Evolutionary conservation across 306 rosid species (phyloP).

Genomic region (Dalbergia oliveri): DNA sequence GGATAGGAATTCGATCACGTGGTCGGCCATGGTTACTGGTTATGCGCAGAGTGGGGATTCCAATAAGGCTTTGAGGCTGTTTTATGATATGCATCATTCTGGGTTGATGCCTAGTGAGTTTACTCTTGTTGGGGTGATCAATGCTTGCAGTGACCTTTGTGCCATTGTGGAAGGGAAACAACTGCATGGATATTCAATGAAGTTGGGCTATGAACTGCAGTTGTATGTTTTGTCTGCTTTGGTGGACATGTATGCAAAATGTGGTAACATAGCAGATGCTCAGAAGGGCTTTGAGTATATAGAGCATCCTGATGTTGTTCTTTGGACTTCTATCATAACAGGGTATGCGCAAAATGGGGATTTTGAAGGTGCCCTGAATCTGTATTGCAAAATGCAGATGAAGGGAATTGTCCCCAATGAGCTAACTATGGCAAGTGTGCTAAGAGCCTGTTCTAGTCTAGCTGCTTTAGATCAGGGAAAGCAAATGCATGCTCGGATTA

Average conservation of each 20-base stretch:
- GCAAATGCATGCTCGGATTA: constrained; percentile 73
- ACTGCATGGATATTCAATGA: constrained; percentile 72
- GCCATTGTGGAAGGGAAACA: constrained; percentile 76
- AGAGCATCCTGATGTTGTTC: constrained; percentile 77
- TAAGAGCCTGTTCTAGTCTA: constrained; percentile 82
- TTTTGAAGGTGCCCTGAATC: constrained; percentile 72
- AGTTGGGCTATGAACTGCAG: constrained; percentile 78
- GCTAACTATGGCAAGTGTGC: constrained; percentile 78
- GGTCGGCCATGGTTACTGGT: constrained; percentile 91
- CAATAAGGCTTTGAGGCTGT: constrained; percentile 65
- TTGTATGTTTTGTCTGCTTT: constrained; percentile 76
- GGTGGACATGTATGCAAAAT: constrained; percentile 93
- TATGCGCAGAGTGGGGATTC: constrained; percentile 83
- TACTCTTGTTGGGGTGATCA: constrained; percentile 80
- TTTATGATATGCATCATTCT: constrained; percentile 67
- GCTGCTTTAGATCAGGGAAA: constrained; percentile 90
- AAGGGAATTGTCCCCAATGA: constrained; percentile 74
- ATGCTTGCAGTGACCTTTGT: constrained; percentile 76
- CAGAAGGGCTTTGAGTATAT: constrained; percentile 73
- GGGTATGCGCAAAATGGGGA: constrained; percentile 83
- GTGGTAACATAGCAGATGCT: constrained; percentile 70
- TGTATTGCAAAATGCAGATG: constrained; percentile 78
- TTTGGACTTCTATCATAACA: constrained; percentile 90
- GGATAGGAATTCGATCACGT: constrained; percentile 78
- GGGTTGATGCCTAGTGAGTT: constrained; percentile 69